Percentiles rank a stretch among this genome's conserved stretches.
Evolutionary conservation across 371 early-diverging fungal genomes (phyloP).

Genomic region (Rhizopus arrhizus): DNA sequence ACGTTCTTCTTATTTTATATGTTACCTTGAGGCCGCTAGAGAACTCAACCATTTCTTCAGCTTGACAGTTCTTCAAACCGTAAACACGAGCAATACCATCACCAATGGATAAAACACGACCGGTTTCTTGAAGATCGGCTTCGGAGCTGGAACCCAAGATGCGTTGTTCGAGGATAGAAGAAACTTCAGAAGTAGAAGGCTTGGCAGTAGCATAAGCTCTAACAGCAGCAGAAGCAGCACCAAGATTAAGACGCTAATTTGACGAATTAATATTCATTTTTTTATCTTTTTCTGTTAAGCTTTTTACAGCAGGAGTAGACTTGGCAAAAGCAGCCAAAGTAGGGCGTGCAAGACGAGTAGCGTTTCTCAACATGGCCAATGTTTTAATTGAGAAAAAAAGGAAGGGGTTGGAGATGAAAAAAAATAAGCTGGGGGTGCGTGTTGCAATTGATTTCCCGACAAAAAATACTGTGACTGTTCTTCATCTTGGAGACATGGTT

Average conservation of each 20-base stretch:
- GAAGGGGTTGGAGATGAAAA: constrained; percentile 17
- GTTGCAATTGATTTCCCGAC: not conserved
- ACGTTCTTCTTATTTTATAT: not conserved
- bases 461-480: too few species aligned
- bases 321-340: constrained; percentile 45
- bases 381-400: constrained; percentile 3
- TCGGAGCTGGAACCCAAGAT: constrained; percentile 81
- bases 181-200: constrained; percentile 81
- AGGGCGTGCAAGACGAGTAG: constrained; percentile 54
- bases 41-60: constrained; percentile 99
- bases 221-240: constrained; percentile 55
- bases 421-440: constrained; percentile 25
- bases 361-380: constrained; percentile 50
- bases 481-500: too few species aligned
- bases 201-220: constrained; percentile 62
- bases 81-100: constrained; percentile 99
- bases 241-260: constrained; percentile 55
- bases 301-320: constrained; percentile 43
- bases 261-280: too few species aligned
- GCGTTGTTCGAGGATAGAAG: constrained; percentile 90
- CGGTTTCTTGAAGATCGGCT: constrained; percentile 93
- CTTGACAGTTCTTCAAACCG: constrained; percentile 95
- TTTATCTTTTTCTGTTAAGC: not conserved
- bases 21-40: constrained; percentile 89
- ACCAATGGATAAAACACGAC: constrained; percentile 96